These are phyloP conservation scores for Saccharomycopsis synnaedendra DNA, from an alignment of 805 yeast genomes.

Conservation along the genomic window DNA sequence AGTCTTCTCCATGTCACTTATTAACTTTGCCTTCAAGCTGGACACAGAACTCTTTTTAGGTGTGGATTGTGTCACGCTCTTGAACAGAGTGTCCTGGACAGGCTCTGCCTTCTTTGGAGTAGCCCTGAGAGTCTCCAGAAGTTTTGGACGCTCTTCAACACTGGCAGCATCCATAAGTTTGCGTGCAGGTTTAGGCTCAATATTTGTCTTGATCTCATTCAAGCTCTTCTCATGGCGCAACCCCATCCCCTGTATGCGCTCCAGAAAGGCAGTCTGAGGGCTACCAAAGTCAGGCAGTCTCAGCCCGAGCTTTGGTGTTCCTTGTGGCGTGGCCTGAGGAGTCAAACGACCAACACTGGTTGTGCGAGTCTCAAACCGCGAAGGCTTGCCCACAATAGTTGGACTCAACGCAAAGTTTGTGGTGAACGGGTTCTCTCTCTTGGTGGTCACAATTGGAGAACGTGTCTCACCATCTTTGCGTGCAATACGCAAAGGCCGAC, in stretches of 20 bases:
- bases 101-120: too few relatives aligned
- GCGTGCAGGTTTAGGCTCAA: background rate
- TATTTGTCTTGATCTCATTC: background rate
- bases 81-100: too few relatives aligned
- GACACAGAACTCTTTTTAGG: conserved; percentile 11
- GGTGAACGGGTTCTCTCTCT: conserved; percentile 17
- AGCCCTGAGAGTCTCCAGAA: background rate
- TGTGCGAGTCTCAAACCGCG: background rate
- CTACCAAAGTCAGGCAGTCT: background rate
- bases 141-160: background rate
- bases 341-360: background rate
- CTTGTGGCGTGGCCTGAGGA: background rate
- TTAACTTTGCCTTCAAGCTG: conserved; percentile 5
- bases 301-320: background rate
- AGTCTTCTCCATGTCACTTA: background rate
- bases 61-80: conserved; percentile 1
- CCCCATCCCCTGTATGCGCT: background rate
- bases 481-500: conserved; percentile 57
- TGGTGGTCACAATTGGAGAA: conserved; percentile 16
- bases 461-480: conserved; percentile 31
- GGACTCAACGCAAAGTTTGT: conserved; percentile 18
- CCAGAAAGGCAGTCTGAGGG: background rate
- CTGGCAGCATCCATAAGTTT: background rate
- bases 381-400: background rate
- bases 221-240: too few relatives aligned